Conservation (phyloP, 2,329 filamentous ascomycete genomes). For the Curvularia spicifera region DNA sequence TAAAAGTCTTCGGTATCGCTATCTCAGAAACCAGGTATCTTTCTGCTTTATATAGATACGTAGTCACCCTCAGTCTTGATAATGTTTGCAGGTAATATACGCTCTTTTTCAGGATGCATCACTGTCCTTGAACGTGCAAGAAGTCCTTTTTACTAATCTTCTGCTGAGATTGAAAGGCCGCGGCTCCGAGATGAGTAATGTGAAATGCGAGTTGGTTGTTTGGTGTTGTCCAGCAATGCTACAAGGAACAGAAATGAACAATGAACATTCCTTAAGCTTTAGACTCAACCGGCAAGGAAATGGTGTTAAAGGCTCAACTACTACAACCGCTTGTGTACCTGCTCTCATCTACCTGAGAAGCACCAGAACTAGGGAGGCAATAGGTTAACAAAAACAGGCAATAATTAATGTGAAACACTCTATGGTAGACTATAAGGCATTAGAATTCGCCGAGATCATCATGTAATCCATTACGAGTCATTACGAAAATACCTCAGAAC, state of each 20-base stretch:
- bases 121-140: too few relatives aligned
- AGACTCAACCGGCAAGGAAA: not conserved
- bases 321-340: not conserved
- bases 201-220: not conserved
- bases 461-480: not conserved
- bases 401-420: not conserved
- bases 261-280: not conserved
- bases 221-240: not conserved
- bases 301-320: not conserved
- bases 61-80: not conserved
- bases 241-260: not conserved
- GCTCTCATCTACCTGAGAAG: not conserved
- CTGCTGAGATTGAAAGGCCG: not conserved
- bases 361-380: not conserved
- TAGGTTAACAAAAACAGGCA: not conserved
- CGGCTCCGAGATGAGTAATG: not conserved
- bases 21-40: not conserved
- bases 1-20: not conserved
- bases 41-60: not conserved
- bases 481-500: not conserved
- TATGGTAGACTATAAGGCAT: not conserved
- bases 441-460: not conserved
- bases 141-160: too few relatives aligned
- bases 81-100: too few relatives aligned
- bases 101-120: too few relatives aligned